Percentiles rank a stretch among this genome's conserved stretches.
Evolutionary conservation across 2,329 filamentous ascomycete genomes (phyloP).

Genomic region (Claviceps sp.): DNA sequence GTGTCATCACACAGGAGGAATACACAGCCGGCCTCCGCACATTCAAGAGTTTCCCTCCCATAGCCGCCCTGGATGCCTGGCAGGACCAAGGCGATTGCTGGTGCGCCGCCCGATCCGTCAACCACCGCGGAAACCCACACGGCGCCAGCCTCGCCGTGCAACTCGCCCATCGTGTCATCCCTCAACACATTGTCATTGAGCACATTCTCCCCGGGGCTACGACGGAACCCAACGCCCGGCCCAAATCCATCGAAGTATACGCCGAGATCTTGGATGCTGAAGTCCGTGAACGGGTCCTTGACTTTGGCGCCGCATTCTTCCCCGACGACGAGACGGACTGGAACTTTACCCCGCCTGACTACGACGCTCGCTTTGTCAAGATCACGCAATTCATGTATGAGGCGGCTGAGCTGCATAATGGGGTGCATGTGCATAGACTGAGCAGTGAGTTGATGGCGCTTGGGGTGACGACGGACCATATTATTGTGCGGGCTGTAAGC

Average conservation of each 20-base stretch:
- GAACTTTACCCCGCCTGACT: constrained; percentile 16
- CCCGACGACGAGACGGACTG: constrained; percentile 17
- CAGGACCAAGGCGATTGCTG: constrained; percentile 75
- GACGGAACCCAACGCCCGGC: constrained; percentile 47
- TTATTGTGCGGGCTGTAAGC: constrained; percentile 40
- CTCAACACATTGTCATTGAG: constrained; percentile 58
- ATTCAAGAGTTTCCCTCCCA: constrained; percentile 20
- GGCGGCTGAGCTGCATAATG: constrained; percentile 26
- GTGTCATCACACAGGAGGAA: constrained; percentile 5
- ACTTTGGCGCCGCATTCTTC: constrained; percentile 31
- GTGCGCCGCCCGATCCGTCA: constrained; percentile 47
- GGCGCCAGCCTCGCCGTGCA: constrained; percentile 54
- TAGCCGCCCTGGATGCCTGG: constrained; percentile 54
- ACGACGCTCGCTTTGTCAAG: constrained; percentile 35
- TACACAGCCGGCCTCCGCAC: constrained; percentile 11
- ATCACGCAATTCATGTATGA: constrained; percentile 44
- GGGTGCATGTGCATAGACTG: constrained; percentile 39
- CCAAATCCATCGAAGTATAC: constrained; percentile 58
- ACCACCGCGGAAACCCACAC: constrained; percentile 29
- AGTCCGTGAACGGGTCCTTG: constrained; percentile 25
- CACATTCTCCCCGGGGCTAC: constrained; percentile 53
- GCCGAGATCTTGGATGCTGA: constrained; percentile 38
- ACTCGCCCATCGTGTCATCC: constrained; percentile 44
- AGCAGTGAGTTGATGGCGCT: constrained; percentile 35
- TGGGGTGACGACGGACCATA: constrained; percentile 32